Base-by-base conservation (phyloP, 176 grass and related monocot species). In the Oryza australiensis region DNA sequence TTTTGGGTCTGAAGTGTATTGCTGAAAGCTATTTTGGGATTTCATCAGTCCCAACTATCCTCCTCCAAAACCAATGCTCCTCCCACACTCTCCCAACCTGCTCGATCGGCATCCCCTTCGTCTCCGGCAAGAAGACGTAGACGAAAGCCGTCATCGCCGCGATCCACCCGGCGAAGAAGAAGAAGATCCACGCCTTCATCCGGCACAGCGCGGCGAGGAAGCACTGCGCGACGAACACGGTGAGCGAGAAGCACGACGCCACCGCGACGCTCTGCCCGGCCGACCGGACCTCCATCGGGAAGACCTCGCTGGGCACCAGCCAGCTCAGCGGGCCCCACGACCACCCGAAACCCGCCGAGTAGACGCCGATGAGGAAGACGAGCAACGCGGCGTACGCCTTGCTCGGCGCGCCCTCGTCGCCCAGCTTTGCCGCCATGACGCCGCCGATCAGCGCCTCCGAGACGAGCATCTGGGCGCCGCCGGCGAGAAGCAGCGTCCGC, bases 281-380 rank as follows among this genome's bases (percentile, higher is more conserved):
- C 7, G 79, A 80, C 26, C 87, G 62, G 27, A 90, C 55, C 88
- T 93, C 87, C 42, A 93, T 67, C 35, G 22, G 77, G 46, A 83
- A 80, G 20, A 92, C 76, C 83, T 92, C 90, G 32, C 63, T 88
- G 24, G 88, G 85, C 41, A 93, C 85, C 16, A 90, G 34, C 87
- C 87, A 93, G 20, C 78, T 83, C 72, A 93, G 14, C 6, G 88
- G 91, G 7, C 3, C 88, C 91, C 84, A 88, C 1, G 87, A 90
- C 78, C 85, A 82, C 43, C 67, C 43, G 51, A 83, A 93, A 0
- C 87, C 91, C 0, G 77, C 26, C 0, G 82, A 73, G 70, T 93
- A 90, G 12, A 87, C 20, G 80, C 85, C 59, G 33, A 93, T 86
- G 67, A 88, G 66, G 3, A 76, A 20, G 60, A 90, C 57, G 1